Evolutionary conservation across 1,284 basidiomycete genomes (phyloP).

Genomic region (Taiwanofungus camphoratus): DNA sequence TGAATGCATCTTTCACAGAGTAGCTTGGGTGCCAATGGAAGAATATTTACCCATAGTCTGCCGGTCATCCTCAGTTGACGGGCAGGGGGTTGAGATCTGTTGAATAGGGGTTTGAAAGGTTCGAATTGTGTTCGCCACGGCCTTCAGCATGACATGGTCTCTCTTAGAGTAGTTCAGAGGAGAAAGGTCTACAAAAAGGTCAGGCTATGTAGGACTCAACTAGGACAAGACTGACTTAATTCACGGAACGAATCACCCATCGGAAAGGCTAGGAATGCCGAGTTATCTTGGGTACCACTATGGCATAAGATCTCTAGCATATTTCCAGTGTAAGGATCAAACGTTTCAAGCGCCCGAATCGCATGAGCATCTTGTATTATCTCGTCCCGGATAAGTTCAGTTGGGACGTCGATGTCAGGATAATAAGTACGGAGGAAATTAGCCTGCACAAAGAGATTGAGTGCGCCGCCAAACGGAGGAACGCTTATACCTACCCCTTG

Average conservation of each 20-base stretch:
- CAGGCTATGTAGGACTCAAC: not conserved
- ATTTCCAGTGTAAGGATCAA: slow-evolving; percentile 55
- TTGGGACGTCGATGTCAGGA: slow-evolving; percentile 65
- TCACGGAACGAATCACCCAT: slow-evolving; percentile 52
- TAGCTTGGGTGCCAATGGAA: not conserved
- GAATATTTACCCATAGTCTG: slow-evolving; percentile 5
- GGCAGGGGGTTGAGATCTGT: slow-evolving; percentile 19
- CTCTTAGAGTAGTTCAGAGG: slow-evolving; percentile 29
- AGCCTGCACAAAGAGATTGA: slow-evolving; percentile 36
- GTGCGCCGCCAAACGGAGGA: not conserved
- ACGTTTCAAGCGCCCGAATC: slow-evolving; percentile 30
- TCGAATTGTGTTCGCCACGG: slow-evolving; percentile 34
- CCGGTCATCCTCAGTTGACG: slow-evolving; percentile 3
- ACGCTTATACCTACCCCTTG: slow-evolving; percentile 45
- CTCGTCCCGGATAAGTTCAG: slow-evolving; percentile 53
- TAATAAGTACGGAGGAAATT: slow-evolving; percentile 62
- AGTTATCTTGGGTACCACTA: slow-evolving; percentile 22
- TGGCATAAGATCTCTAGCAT: slow-evolving; percentile 37
- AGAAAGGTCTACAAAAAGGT: slow-evolving; percentile 42
- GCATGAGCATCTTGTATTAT: slow-evolving; percentile 40
- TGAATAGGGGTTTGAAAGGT: slow-evolving; percentile 48
- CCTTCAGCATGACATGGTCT: slow-evolving; percentile 33
- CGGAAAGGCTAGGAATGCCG: slow-evolving; percentile 47
- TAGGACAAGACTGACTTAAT: slow-evolving; percentile 45
- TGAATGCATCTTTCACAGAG: not conserved